Evolutionary conservation across 768 basidiomycete species (phyloP), one percentile per base, ranked within the genome.

Genomic region (Kwoniella dendrophila): DNA sequence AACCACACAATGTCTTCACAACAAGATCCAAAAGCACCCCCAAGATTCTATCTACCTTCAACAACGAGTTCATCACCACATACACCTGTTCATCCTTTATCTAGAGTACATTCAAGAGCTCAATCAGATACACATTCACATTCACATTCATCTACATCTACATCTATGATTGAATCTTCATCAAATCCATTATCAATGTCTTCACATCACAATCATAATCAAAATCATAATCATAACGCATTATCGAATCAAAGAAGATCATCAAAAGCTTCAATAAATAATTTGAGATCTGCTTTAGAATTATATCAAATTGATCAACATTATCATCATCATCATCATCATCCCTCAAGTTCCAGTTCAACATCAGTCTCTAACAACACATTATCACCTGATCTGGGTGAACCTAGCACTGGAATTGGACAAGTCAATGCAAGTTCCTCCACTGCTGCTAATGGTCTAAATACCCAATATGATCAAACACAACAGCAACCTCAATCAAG

Each of bases 41-140:
- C 53, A 18, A 11, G 53, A 5, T 55, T 55, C 22, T 55, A 55
- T 30, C 20, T 55, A 24, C 53, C 53, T n/a, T 55, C 53, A 20
- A 16, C 53, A 4, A 16, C 49, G 18, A 51, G 34, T 22, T 40
- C 53, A 8, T 53, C 51, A 36, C 51, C 51, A 16, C 32, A 27
- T n/a, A 20, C 32, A 22, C 41, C 53, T 8, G 41, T 55, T 7
- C 7, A 30, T 11, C 38, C 53, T 16, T n/a, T 40, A 1, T 40
- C 36, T 6, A 55, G 53, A 41, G 41, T 40, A 40, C 36, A 40
- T 7, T 55, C 32, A 14, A 47, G 56, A n/a, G 32, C 16, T 34
- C 49, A 51, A 3, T 22, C 30, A 18, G 49, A 51, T 20, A 51
- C 29, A 8, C 27, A n/a, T 51, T 14, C 30, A 33, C 18, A 12